These are phyloP conservation scores for Solanum infundibuliforme DNA, from an alignment of 257 asterid genomes.

Conservation along the genomic window DNA sequence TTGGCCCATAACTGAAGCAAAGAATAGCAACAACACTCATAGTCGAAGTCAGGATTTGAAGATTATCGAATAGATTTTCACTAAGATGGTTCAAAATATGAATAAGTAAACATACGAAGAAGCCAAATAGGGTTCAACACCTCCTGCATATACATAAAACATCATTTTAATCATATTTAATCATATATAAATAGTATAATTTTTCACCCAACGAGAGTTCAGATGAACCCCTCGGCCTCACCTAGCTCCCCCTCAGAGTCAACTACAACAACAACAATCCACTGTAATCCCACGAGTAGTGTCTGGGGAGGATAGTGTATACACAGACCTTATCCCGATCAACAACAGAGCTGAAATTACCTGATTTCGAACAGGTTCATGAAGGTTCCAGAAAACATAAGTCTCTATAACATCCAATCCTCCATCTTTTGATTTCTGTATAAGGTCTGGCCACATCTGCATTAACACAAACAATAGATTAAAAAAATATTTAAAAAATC, in stretches of 20 bases:
- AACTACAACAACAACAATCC: neutral
- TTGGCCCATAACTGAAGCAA: conserved; percentile 18
- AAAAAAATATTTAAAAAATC: neutral
- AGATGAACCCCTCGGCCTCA: neutral
- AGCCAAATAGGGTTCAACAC: neutral
- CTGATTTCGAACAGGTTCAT: conserved; percentile 75
- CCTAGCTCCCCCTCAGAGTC: neutral
- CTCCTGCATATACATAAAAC: neutral
- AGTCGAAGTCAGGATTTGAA: neutral
- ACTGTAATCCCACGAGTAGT: neutral
- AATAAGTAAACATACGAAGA: neutral
- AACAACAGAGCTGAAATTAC: conserved; percentile 6
- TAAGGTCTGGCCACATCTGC: conserved; percentile 93
- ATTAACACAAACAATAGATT: neutral
- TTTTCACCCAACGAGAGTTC: neutral
- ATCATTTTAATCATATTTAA: neutral
- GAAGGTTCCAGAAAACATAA: conserved; percentile 80
- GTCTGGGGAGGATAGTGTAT: neutral
- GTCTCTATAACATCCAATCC: conserved; percentile 77
- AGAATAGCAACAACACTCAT: neutral
- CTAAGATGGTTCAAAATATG: neutral
- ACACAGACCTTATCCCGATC: neutral
- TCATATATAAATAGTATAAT: neutral
- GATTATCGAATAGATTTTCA: neutral
- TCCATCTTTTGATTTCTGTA: conserved; percentile 76